A percentile compares a stretch with the other conserved stretches of the same genome.
phyloP scores from a whole-genome alignment of 2,329 filamentous ascomycete species.

The Ilyonectria robusta region DNA sequence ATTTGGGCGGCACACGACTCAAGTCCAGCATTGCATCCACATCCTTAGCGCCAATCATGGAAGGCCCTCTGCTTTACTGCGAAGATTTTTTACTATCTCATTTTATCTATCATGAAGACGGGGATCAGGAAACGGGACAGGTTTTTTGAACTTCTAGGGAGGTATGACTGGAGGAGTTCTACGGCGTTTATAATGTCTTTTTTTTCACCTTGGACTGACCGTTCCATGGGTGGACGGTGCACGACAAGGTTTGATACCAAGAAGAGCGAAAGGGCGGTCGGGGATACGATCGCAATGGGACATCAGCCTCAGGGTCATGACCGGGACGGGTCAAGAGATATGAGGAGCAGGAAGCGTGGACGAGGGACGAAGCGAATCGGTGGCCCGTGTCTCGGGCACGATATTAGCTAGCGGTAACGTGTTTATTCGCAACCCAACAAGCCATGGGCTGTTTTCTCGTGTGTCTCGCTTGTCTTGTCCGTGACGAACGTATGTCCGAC shows the following conservation, averaged over 20 bases:
- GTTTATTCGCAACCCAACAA: conserved; percentile 43
- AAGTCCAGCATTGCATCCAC: conserved; percentile 22
- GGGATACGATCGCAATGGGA: conserved; percentile 16
- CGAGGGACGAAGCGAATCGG: conserved; percentile 32
- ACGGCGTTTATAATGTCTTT: conserved; percentile 44
- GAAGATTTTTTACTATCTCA: conserved; percentile 31
- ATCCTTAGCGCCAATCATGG: conserved; percentile 29
- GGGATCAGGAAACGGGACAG: conserved; percentile 36
- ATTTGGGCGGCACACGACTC: conserved; percentile 22
- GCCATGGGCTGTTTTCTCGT: conserved; percentile 46
- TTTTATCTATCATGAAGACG: conserved; percentile 36
- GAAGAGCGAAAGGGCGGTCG: conserved; percentile 35
- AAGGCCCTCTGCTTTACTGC: conserved; percentile 32
- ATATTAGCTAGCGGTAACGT: conserved; percentile 42
- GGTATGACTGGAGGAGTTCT: conserved; percentile 47
- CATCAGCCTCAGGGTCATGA: conserved; percentile 17
- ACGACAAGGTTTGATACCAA: conserved; percentile 47
- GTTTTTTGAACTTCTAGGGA: conserved; percentile 38
- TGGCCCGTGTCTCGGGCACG: conserved; percentile 40
- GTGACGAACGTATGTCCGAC: conserved; percentile 27
- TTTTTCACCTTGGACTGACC: conserved; percentile 38
- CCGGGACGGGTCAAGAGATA: conserved; percentile 31
- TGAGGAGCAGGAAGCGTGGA: conserved; percentile 24
- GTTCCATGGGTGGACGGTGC: conserved; percentile 45
- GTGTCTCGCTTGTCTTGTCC: conserved; percentile 27